These are phyloP conservation scores for Daldinia vernicosa DNA, from an alignment of 495 filamentous ascomycete species.

Conservation along the genomic window DNA sequence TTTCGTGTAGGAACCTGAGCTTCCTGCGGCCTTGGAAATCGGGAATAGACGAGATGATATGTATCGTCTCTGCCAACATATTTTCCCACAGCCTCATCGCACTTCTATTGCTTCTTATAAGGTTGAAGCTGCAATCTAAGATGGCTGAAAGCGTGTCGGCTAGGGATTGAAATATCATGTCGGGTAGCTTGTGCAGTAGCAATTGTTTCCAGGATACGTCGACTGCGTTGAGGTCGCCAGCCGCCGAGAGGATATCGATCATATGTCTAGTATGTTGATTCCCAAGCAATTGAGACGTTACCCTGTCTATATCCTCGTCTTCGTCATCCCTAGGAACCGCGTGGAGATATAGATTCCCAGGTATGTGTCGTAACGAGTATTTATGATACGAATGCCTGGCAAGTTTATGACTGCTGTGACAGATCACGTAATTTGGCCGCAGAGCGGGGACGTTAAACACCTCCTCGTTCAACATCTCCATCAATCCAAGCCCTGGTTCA, in stretches of 20 bases:
- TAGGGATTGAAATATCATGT: conserved; percentile 75
- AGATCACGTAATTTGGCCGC: conserved; percentile 80
- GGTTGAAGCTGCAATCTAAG: conserved; percentile 74
- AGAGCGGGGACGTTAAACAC: conserved; percentile 70
- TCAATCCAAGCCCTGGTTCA: conserved; percentile 82
- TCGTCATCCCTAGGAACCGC: conserved; percentile 25
- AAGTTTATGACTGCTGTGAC: conserved; percentile 73
- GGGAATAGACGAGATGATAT: conserved; percentile 53
- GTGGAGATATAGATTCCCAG: conserved; percentile 25
- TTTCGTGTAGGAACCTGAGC: conserved; percentile 62
- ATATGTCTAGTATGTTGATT: conserved; percentile 41
- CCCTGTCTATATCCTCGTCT: conserved; percentile 2
- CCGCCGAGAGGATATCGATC: conserved; percentile 43
- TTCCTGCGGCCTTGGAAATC: conserved; percentile 72
- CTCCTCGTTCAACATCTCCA: conserved; percentile 73
- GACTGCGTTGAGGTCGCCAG: conserved; percentile 43
- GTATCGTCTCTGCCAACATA: conserved; percentile 62
- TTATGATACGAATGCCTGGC: conserved; percentile 49
- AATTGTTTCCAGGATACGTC: conserved; percentile 43
- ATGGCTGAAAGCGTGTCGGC: conserved; percentile 82
- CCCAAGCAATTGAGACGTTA: conserved; percentile 39
- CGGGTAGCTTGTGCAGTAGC: conserved; percentile 68
- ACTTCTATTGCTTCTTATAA: conserved; percentile 69
- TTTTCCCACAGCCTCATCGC: conserved; percentile 71
- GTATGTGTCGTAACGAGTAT: conserved; percentile 55